A percentile compares a stretch with the other conserved stretches of the same genome.
Conservation (phyloP, 2,329 filamentous ascomycete genomes). For the Curvularia spicifera region DNA sequence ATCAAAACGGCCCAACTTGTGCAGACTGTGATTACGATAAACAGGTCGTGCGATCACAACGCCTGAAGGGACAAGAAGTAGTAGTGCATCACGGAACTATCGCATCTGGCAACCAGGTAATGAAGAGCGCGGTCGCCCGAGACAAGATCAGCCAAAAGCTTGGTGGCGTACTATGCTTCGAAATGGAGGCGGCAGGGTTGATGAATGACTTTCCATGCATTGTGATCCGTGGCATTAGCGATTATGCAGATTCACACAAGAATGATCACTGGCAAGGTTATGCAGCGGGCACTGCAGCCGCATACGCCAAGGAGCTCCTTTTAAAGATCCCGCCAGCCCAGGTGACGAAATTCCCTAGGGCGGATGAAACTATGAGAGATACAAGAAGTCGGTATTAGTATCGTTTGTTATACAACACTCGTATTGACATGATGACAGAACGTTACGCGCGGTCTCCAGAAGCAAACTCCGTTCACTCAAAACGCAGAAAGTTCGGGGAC, state of each 20-base stretch:
- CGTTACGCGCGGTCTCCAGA: background rate
- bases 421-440: background rate
- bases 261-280: conserved; percentile 24
- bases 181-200: conserved; percentile 14
- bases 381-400: background rate
- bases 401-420: background rate
- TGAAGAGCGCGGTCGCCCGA: conserved; percentile 49
- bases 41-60: conserved; percentile 6
- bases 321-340: background rate
- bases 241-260: conserved; percentile 26
- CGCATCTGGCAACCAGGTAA: conserved; percentile 52
- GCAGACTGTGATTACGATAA: conserved; percentile 10
- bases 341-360: background rate
- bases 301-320: conserved; percentile 12
- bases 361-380: background rate
- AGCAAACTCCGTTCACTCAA: background rate
- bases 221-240: conserved; percentile 33
- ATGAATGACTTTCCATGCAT: conserved; percentile 16
- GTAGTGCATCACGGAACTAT: conserved; percentile 49
- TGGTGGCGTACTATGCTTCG: conserved; percentile 26
- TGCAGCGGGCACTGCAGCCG: conserved; percentile 29
- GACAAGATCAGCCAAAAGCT: conserved; percentile 41
- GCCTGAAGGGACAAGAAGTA: conserved; percentile 21
- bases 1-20: conserved; percentile 19
- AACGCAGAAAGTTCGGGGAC: background rate